phyloP scores from a whole-genome alignment of 352 stramenopile genomes.

The Phytophthora syringae region DNA sequence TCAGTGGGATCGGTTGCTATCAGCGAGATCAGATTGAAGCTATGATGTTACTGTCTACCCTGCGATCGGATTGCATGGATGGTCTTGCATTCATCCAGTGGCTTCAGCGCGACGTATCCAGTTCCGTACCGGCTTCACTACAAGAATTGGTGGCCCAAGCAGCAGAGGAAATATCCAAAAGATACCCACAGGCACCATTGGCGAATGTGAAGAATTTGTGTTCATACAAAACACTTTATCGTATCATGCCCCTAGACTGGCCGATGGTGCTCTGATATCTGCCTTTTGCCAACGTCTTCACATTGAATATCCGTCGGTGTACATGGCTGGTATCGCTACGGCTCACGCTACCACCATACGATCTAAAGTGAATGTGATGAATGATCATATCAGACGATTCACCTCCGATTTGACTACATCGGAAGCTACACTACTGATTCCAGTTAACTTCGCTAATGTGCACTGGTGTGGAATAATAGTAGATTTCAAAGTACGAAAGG shows the following conservation, averaged over 20 bases:
- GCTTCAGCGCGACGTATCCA: too few species aligned
- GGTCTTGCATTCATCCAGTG: too few species aligned
- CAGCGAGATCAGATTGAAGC: too few species aligned
- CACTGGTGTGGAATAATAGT: conserved; percentile 9
- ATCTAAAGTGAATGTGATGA: neutral
- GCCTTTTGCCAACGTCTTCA: neutral
- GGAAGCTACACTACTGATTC: neutral
- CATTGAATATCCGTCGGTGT: neutral
- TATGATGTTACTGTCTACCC: too few species aligned
- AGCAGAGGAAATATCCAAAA: too few species aligned
- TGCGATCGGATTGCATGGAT: too few species aligned
- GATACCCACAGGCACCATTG: too few species aligned
- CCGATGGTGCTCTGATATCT: neutral
- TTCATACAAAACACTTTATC: neutral
- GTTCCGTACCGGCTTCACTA: too few species aligned
- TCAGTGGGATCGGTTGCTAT: too few species aligned
- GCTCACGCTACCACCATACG: neutral
- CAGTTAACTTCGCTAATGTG: conserved; percentile 4
- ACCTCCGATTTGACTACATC: neutral
- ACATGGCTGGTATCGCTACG: neutral
- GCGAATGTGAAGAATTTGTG: too few species aligned
- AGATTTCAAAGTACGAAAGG: neutral
- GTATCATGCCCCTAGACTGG: neutral
- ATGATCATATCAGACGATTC: neutral
- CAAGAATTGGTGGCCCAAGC: too few species aligned